Conservation (phyloP, 805 yeast genomes). For the Zygosaccharomyces pseudorouxii region DNA sequence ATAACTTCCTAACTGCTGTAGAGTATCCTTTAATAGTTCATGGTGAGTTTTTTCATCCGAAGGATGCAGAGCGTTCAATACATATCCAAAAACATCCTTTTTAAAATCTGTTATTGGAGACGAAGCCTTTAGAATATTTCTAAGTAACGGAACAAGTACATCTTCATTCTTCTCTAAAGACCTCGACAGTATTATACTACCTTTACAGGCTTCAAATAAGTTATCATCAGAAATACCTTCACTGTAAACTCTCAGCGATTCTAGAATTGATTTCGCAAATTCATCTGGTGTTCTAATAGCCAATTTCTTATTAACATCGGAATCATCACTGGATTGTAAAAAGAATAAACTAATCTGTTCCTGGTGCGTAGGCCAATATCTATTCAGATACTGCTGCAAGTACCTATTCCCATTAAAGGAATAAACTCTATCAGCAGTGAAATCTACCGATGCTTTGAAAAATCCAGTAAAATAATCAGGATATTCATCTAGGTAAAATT, state of each 20-base stretch:
- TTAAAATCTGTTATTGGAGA: conserved; percentile 26
- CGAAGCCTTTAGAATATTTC: conserved; percentile 2
- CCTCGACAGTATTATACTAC: conserved; percentile 38
- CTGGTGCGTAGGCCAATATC: conserved; percentile 37
- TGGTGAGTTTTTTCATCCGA: conserved; percentile 19
- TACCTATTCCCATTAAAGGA: conserved; percentile 40
- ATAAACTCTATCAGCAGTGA: conserved; percentile 43
- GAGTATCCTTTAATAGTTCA: conserved; percentile 17
- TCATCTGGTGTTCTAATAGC: conserved; percentile 29
- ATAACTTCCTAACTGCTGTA: conserved; percentile 26
- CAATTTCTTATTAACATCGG: conserved; percentile 34
- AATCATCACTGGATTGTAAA: conserved; percentile 34
- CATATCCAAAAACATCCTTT: conserved; percentile 42
- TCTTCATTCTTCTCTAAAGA: conserved; percentile 25
- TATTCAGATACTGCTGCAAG: conserved; percentile 46
- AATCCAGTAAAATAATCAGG: conserved; percentile 47
- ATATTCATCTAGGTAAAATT: conserved; percentile 37
- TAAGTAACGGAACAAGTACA: conserved; percentile 6
- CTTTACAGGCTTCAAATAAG: conserved; percentile 49
- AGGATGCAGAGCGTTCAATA: conserved; percentile 35
- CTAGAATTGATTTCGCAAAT: conserved; percentile 13
- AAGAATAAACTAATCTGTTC: conserved; percentile 42
- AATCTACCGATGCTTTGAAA: conserved; percentile 33
- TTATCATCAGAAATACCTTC: conserved; percentile 5
- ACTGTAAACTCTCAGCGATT: conserved; percentile 9